Percentiles rank a stretch among this genome's conserved stretches.
These are phyloP conservation scores for Metahyphopichia silvanorum DNA, from an alignment of 805 yeast genomes.

Conservation along the genomic window DNA sequence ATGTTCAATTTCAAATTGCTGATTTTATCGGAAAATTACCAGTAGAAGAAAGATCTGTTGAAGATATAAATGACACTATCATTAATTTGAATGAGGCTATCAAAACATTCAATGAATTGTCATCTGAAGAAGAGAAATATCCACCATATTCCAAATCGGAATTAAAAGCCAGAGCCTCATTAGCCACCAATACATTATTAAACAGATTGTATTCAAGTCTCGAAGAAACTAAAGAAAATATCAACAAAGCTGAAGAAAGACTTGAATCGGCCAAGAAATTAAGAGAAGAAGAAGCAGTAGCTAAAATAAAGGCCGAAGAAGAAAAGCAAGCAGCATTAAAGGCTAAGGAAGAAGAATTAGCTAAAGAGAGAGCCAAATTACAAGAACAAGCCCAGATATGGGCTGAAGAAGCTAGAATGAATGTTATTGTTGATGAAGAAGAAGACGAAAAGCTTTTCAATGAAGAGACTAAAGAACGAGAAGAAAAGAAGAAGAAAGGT, in stretches of 20 bases:
- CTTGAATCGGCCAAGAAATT: slow-evolving; percentile 70
- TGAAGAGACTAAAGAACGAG: slow-evolving; percentile 48
- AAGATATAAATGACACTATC: slow-evolving; percentile 56
- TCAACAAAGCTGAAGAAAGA: slow-evolving; percentile 52
- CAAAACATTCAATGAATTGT: slow-evolving; percentile 51
- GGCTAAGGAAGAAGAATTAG: slow-evolving; percentile 42
- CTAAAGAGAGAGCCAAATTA: slow-evolving; percentile 44
- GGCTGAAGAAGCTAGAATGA: slow-evolving; percentile 41
- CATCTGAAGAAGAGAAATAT: slow-evolving; percentile 48
- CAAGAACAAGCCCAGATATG: slow-evolving; percentile 52
- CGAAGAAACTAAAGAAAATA: slow-evolving; percentile 70
- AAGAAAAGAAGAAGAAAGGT: slow-evolving; percentile 18
- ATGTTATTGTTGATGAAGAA: slow-evolving; percentile 33
- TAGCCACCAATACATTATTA: slow-evolving; percentile 74
- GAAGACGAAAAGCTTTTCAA: slow-evolving; percentile 30
- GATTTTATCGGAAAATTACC: slow-evolving; percentile 67
- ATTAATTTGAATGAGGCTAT: slow-evolving; percentile 63
- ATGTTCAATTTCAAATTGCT: slow-evolving; percentile 81
- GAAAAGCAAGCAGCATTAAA: slow-evolving; percentile 41
- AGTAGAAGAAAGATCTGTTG: slow-evolving; percentile 55
- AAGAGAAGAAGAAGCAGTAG: slow-evolving; percentile 54
- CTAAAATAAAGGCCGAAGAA: slow-evolving; percentile 34
- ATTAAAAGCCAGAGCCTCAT: slow-evolving; percentile 77
- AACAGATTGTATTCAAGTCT: slow-evolving; percentile 68
- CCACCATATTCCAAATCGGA: slow-evolving; percentile 82